These are phyloP conservation scores for Grigorovia humatica DNA, from an alignment of 805 yeast genomes.

Conservation along the genomic window DNA sequence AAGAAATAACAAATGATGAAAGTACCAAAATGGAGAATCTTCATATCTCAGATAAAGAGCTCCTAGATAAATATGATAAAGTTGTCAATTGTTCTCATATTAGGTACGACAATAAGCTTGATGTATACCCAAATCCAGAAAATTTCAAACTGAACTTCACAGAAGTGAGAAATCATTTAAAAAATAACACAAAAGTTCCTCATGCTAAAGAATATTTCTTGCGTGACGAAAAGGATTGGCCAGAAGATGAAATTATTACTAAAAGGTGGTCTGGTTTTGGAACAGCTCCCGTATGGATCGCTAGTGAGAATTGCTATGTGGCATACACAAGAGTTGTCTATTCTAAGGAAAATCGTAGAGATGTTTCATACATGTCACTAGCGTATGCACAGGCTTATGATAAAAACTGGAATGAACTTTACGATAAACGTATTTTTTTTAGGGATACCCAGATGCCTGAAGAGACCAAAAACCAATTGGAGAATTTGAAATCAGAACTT, in stretches of 20 bases:
- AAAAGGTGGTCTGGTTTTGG: constrained; percentile 26
- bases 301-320: constrained; percentile 38
- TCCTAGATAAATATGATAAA: constrained; percentile 3
- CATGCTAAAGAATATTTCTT: not conserved
- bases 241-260: constrained; percentile 7
- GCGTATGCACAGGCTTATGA: constrained; percentile 24
- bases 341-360: constrained; percentile 7
- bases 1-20: not conserved
- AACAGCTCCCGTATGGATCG: constrained; percentile 27
- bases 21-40: not conserved
- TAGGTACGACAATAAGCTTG: constrained; percentile 5
- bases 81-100: constrained; percentile 8
- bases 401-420: constrained; percentile 6
- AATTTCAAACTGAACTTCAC: constrained; percentile 7
- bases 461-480: constrained; percentile 22
- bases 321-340: constrained; percentile 37
- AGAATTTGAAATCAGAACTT: constrained; percentile 15
- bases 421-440: constrained; percentile 1
- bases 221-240: constrained; percentile 5
- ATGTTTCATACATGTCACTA: constrained; percentile 31
- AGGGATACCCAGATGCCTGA: constrained; percentile 3
- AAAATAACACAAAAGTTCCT: constrained; percentile 1
- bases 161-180: constrained; percentile 4
- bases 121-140: constrained; percentile 4
- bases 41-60: not conserved